Percentiles rank a stretch among this genome's conserved stretches.
Evolutionary conservation across 345 rosid genomes (phyloP).

Genomic region (Toxicodendron radicans): DNA sequence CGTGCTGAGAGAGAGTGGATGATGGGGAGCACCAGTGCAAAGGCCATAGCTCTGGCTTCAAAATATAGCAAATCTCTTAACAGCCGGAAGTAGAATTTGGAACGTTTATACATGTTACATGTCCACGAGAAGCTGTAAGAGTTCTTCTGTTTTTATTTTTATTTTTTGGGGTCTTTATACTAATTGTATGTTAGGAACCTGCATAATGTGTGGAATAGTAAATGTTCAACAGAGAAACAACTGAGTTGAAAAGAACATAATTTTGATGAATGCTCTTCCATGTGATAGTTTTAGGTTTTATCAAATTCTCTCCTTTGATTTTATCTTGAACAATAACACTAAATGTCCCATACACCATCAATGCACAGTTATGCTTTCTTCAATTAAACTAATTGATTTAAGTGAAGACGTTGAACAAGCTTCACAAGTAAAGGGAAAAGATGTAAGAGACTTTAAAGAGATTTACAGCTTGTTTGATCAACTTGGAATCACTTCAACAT

Average conservation of each 20-base stretch:
- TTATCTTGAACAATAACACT: no score
- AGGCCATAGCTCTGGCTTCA: conserved; percentile 66
- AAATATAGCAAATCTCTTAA: conserved; percentile 52
- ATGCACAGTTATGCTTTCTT: no score
- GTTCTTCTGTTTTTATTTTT: not conserved
- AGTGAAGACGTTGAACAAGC: not conserved
- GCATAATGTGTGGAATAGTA: not conserved
- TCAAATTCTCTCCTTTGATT: no score
- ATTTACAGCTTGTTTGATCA: not conserved
- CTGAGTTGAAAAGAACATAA: no score
- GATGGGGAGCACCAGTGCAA: conserved; percentile 51
- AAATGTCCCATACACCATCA: no score
- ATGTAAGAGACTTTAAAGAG: no score
- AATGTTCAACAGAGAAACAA: no score
- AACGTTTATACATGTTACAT: not conserved
- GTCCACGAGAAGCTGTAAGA: not conserved
- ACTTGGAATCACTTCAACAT: not conserved
- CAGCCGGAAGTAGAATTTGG: conserved; percentile 28
- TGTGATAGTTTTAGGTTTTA: no score
- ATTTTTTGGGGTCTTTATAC: not conserved
- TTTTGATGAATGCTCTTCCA: no score
- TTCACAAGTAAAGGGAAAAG: not conserved
- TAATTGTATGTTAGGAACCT: not conserved
- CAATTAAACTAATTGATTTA: no score
- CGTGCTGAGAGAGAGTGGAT: conserved; percentile 81